phyloP scores from a whole-genome alignment of 1,139 yeast genomes.

The Kodamaea plutei region DNA sequence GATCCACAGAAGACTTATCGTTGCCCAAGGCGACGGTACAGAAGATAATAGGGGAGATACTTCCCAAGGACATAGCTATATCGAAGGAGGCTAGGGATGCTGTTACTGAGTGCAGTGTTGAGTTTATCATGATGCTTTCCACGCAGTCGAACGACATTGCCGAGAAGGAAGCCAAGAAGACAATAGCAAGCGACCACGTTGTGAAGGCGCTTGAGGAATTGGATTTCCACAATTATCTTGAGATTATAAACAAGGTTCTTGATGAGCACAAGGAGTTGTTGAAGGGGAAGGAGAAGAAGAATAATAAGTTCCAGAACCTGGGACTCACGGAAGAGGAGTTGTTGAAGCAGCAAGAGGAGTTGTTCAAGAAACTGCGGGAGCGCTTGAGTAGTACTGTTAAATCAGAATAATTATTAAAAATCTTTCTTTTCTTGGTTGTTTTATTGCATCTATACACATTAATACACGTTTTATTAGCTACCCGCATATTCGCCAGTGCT shows the following conservation, averaged over 20 bases:
- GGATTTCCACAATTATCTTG: constrained; percentile 83
- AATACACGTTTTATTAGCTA: too few relatives aligned
- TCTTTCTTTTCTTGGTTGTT: constrained; percentile 1
- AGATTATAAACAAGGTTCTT: constrained; percentile 74
- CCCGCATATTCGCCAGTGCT: too few relatives aligned
- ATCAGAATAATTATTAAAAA: constrained; percentile 4
- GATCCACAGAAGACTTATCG: constrained; percentile 40
- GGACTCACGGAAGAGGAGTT: constrained; percentile 92
- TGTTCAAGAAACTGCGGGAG: constrained; percentile 85
- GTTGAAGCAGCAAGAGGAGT: constrained; percentile 85
- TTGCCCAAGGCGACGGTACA: constrained; percentile 84
- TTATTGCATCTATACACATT: constrained; percentile 3
- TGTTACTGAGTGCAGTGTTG: constrained; percentile 92
- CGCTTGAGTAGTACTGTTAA: constrained; percentile 44
- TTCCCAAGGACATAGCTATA: constrained; percentile 81
- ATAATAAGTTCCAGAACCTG: constrained; percentile 87
- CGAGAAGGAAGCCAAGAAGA: constrained; percentile 91
- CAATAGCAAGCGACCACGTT: constrained; percentile 96
- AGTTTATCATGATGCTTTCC: constrained; percentile 89
- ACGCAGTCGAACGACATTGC: constrained; percentile 96
- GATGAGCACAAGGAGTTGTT: constrained; percentile 84
- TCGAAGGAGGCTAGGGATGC: constrained; percentile 95
- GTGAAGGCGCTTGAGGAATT: constrained; percentile 83
- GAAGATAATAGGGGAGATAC: constrained; percentile 84
- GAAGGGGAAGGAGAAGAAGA: constrained; percentile 86